Evolutionary conservation across 352 stramenopile genomes (phyloP), one percentile per base, ranked within the genome.

Genomic region (Aphanomyces astaci): DNA sequence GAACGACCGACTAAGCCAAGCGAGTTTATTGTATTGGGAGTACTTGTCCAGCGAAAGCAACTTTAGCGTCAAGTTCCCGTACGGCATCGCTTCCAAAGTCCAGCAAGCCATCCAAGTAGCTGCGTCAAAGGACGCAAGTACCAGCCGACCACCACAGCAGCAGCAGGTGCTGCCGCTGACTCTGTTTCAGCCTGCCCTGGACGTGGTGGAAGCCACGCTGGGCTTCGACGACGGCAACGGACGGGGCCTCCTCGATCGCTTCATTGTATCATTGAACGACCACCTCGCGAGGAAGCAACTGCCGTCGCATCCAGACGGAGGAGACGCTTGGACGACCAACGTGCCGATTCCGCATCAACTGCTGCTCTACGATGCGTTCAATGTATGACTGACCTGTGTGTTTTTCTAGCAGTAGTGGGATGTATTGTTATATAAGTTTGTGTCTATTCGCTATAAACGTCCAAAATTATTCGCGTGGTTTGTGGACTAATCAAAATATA

Each of bases 21-120:
- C 86, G 5, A 88, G 75, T 49, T 71, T 89, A 9, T 88, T 95
- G 31, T 95, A 86, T 49, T 95, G 86, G 86, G 86, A 95, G 57
- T 95, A 89, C 36, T 71, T 93, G 51, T 82, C 79, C 0, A 30
- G 66, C 2, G 86, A 95, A 70, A 79, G 84, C 5, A 80, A 74
- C 3, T 82, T 78, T 13, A 76, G 72, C 28, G 63, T 92, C n/a
- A 62, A 81, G 13, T 95, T 93, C 32, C 84, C 86, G 0, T 66
- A 71, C n/a, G 65, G 63, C 17, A 66, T 95, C 3, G 74, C 75
- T 0, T 72, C 72, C 0, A 71, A 85, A 22, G 72, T 95, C 11
- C 84, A 93, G 62, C 65, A 73, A 1, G 72, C 89, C 64, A 82
- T 95, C 54, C 83, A 93, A 66, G 72, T 74, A 22, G 82, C 80